phyloP scores from a whole-genome alignment of 179 eudicot species.

The Spergularia azorica region DNA sequence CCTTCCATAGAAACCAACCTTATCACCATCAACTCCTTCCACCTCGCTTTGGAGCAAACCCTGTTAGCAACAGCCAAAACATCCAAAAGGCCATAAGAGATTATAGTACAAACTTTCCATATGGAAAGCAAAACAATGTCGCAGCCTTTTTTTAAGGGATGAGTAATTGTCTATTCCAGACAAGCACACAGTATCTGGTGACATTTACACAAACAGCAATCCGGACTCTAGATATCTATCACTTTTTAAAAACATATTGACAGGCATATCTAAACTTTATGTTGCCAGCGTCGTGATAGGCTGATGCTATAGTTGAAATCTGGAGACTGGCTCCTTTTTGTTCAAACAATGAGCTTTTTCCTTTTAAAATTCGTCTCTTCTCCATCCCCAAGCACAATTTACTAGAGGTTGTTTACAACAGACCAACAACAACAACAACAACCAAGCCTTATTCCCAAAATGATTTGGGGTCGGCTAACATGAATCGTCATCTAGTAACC shows the following conservation, averaged over 20 bases:
- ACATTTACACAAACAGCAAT: not conserved
- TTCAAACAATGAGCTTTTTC: conserved; percentile 10
- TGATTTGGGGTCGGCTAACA: too few relatives aligned
- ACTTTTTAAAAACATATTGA: not conserved
- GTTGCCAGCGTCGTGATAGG: not conserved
- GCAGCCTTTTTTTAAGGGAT: not conserved
- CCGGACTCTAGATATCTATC: not conserved
- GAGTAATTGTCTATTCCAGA: not conserved
- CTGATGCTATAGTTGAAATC: not conserved
- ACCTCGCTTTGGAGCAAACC: conserved; percentile 64
- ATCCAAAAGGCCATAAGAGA: conserved; percentile 7
- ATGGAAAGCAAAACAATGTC: not conserved
- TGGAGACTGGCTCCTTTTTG: not conserved
- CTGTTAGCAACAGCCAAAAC: conserved; percentile 35
- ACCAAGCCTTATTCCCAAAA: too few relatives aligned
- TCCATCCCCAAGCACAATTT: not conserved
- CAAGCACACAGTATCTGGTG: not conserved
- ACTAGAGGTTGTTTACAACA: too few relatives aligned
- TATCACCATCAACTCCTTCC: conserved; percentile 48
- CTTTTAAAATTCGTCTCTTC: not conserved
- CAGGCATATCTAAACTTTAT: not conserved
- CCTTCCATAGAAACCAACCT: conserved; percentile 57
- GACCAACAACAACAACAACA: too few relatives aligned
- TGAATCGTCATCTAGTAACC: too few relatives aligned
- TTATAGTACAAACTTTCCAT: not conserved